Evolutionary conservation across 1,139 yeast species (phyloP), one percentile per base, ranked within the genome.

Genomic region (Saccharomycopsis hybrid): DNA sequence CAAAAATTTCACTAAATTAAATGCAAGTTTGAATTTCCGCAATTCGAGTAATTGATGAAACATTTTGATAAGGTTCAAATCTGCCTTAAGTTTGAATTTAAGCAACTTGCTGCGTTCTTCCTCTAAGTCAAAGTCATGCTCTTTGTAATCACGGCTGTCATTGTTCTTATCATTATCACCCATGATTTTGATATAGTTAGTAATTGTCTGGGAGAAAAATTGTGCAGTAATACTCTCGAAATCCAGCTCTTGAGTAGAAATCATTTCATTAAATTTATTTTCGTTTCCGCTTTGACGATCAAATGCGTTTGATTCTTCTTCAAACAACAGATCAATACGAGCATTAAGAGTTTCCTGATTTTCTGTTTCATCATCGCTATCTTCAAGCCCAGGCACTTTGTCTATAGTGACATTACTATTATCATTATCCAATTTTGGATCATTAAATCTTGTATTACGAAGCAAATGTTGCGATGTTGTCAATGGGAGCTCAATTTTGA

Each of bases 401-500:
- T 35, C 35, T 13, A 25, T 39, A 9, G 4, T 28, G n/a, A n/a
- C n/a, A n/a, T n/a, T n/a, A n/a, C n/a, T n/a, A n/a, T n/a, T n/a
- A n/a, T n/a, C n/a, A 28, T 18, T 33, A 4, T 43, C 43, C 7
- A 47, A 18, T 36, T 33, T 43, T 3, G 54, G 54, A 31, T 49
- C 50, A 40, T 52, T 52, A 41, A 52, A 52, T 5, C 35, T 29
- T 4, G 49, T 52, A 31, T 47, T 44, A 13, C 51, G 13, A 13
- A 18, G 41, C 2, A 25, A 5, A 7, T 7, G 13, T 11, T 43
- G 51, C 2, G 30, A n/a, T n/a, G 41, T 32, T 13, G 5, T 25
- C 25, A 38, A 3, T 8, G 53, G 53, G 8, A 45, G 7, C 8
- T 37, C 37, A 5, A 50, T 31, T 24, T 30, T 38, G 44, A 52